Base-by-base conservation (phyloP, 495 filamentous ascomycete species). In the Gamarada debralockiae region DNA sequence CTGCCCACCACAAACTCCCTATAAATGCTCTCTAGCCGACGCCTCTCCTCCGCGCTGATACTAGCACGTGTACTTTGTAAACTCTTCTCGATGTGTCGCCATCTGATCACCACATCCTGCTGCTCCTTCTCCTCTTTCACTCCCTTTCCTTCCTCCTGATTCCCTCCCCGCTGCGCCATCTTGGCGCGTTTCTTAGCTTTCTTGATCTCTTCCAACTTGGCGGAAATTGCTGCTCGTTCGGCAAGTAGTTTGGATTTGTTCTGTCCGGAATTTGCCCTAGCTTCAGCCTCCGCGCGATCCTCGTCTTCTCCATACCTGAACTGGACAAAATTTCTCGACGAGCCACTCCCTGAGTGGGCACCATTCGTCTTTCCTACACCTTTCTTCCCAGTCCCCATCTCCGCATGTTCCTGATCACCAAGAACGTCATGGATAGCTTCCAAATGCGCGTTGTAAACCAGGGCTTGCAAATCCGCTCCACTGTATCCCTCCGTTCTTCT, bases 351-450 rank as follows among this genome's bases (percentile, higher is more conserved):
- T 57, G 40, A 27, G 3, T 13, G 8, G 37, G 6, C 27, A 17
- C 44, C 25, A 10, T 47, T 47, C 23, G 15, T 33, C 24, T 20
- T 47, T 31, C 23, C 44, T 1, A 2, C 14, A 24, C 8, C 69
- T 3, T 67, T 43, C 54, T 77, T 72, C 48, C 63, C 23, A 34
- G 52, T 65, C 15, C 38, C 43, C 57, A 60, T 48, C 36, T 56
- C 44, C 23, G 25, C 42, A 17, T 58, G 58, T n/a, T 79, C 74
- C 0, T 73, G 73, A 53, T 89, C 87, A 12, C 83, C 85, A 3
- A 98, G 79, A 1, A 92, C 81, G 54, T 95, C 91, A 55, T 98
- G 93, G 52, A 98, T 95, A 22, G 93, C 93, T 67, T 97, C 95
- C 5, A 98, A 75, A 67, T 98, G 93, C 3, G 93, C 93, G 57